Evolutionary conservation across 208 protist species (phyloP).

Genomic region (Lotmaria passim): DNA sequence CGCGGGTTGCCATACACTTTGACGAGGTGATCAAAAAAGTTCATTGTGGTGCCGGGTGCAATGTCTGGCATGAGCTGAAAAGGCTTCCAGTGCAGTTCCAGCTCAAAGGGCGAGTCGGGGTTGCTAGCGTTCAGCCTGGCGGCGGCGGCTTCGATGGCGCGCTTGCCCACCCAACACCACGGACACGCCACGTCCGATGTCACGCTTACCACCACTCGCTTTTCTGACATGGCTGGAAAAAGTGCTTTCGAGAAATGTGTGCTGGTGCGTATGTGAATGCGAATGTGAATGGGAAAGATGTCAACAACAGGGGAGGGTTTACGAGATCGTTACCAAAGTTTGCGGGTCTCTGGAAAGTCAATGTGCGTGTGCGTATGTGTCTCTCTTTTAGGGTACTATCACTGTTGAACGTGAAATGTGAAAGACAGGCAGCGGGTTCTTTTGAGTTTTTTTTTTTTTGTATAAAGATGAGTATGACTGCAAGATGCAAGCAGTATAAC

Average conservation of each 20-base stretch:
- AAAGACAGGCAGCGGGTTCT: no score
- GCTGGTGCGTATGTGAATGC: background rate
- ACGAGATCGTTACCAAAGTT: no score
- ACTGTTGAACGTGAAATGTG: no score
- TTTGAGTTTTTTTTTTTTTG: no score
- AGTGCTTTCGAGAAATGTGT: background rate
- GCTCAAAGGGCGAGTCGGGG: slow-evolving; percentile 15
- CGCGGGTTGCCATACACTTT: slow-evolving; percentile 6
- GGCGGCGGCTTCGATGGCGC: slow-evolving; percentile 41
- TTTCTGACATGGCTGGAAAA: slow-evolving; percentile 13
- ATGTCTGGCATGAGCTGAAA: slow-evolving; percentile 44
- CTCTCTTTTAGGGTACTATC: no score
- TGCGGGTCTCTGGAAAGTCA: no score
- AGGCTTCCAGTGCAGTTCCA: slow-evolving; percentile 49
- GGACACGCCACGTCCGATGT: slow-evolving; percentile 46
- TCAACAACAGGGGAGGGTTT: no score
- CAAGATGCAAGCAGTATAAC: no score
- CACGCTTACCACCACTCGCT: slow-evolving; percentile 36
- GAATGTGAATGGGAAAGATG: background rate
- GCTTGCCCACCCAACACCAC: slow-evolving; percentile 59
- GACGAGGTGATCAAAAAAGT: slow-evolving; percentile 23
- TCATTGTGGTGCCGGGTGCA: slow-evolving; percentile 15
- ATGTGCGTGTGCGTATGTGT: no score
- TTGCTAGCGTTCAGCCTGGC: slow-evolving; percentile 31
- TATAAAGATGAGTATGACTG: no score